These are phyloP conservation scores for Pichia heedii DNA, from an alignment of 805 yeast genomes.

Conservation along the genomic window DNA sequence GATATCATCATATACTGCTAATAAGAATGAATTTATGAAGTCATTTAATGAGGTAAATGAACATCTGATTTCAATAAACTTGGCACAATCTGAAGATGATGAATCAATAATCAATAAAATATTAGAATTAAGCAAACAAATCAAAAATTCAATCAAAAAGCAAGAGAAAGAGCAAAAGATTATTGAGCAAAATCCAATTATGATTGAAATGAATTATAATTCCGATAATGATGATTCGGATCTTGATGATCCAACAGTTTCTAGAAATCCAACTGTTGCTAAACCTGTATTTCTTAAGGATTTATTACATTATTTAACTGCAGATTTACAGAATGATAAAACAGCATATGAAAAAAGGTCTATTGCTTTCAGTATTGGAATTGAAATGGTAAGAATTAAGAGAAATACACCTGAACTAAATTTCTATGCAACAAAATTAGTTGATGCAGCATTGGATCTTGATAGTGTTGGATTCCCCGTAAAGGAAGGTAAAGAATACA, in stretches of 20 bases:
- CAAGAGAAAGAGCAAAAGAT: neutral
- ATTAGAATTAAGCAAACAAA: neutral
- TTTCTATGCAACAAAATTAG: constrained; percentile 46
- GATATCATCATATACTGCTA: constrained; percentile 15
- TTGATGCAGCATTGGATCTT: constrained; percentile 43
- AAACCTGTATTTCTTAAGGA: constrained; percentile 69
- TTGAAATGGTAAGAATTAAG: constrained; percentile 60
- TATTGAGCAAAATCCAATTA: constrained; percentile 4
- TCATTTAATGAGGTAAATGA: neutral
- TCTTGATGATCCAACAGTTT: constrained; percentile 36
- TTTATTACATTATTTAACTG: constrained; percentile 45
- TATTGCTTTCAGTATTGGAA: constrained; percentile 42
- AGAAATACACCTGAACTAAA: constrained; percentile 53
- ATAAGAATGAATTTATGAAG: constrained; percentile 11
- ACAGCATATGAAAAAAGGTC: constrained; percentile 41
- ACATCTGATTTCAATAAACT: neutral
- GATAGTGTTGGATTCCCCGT: constrained; percentile 30
- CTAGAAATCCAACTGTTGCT: constrained; percentile 28
- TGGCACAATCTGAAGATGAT: neutral
- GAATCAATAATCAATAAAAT: neutral
- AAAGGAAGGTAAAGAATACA: neutral
- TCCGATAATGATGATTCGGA: constrained; percentile 39
- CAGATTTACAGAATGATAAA: constrained; percentile 34
- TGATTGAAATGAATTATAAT: constrained; percentile 13
- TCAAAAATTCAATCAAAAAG: too few species aligned